phyloP scores from a whole-genome alignment of 495 filamentous ascomycete species.

The Cairneyella variabilis region DNA sequence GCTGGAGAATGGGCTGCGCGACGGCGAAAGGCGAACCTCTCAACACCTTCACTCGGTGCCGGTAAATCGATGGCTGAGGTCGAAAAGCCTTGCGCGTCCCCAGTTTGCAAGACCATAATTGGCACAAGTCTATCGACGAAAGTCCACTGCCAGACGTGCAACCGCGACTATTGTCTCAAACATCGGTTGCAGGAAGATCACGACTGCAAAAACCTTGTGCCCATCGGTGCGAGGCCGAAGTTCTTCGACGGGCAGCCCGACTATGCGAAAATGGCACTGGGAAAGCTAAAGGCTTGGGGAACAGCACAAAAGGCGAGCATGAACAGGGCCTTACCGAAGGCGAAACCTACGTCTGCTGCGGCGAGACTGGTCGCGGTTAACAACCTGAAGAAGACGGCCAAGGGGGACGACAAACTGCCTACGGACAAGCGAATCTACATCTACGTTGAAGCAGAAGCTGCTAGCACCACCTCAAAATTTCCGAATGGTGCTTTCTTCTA shows the following conservation, averaged over 20 bases:
- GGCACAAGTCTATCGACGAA: slow-evolving; percentile 74
- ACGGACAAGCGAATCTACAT: slow-evolving; percentile 80
- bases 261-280: slow-evolving; percentile 57
- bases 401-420: slow-evolving; percentile 79
- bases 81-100: slow-evolving; percentile 64
- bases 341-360: slow-evolving; percentile 56
- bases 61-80: slow-evolving; percentile 36
- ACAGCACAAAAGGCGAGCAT: slow-evolving; percentile 56
- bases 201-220: slow-evolving; percentile 65
- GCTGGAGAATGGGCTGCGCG: slow-evolving; percentile 84
- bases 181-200: slow-evolving; percentile 87
- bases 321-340: slow-evolving; percentile 49
- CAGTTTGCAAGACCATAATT: slow-evolving; percentile 78
- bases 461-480: slow-evolving; percentile 68
- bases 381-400: slow-evolving; percentile 76
- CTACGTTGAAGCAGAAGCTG: slow-evolving; percentile 79
- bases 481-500: slow-evolving; percentile 82
- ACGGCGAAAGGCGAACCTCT: slow-evolving; percentile 51
- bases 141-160: slow-evolving; percentile 78
- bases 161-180: slow-evolving; percentile 84
- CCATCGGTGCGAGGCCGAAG: slow-evolving; percentile 47
- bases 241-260: slow-evolving; percentile 35
- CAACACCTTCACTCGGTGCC: slow-evolving; percentile 38
- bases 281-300: slow-evolving; percentile 62
- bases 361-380: slow-evolving; percentile 62